Evolutionary conservation across 2,329 filamentous ascomycete genomes (phyloP), one percentile per base, ranked within the genome.

Genomic region (Lanzia echinophila): DNA sequence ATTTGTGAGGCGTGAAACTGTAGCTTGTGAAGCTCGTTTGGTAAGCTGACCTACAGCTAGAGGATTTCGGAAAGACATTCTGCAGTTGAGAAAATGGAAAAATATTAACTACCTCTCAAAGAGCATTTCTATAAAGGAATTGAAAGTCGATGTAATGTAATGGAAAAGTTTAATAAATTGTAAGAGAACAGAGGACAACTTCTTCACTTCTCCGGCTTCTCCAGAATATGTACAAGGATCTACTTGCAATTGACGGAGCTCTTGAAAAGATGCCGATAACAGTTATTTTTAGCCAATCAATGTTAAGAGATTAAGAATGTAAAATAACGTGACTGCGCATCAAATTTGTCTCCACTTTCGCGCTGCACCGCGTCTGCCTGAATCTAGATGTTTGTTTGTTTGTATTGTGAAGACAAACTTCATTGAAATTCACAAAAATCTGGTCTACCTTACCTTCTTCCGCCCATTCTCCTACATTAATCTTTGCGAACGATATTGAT

Each of bases 11-110:
- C 63, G 64, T 15, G 61, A 61, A 28, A 64, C 56, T 15, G 58
- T 59, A 36, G 59, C 56, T 47, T 54, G 58, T 11, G 65, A 65
- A 39, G 60, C 62, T 56, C 65, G 58, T 57, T 61, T 68, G 8
- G 63, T 61, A 53, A 67, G 55, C 56, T 64, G 62, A 31, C 50
- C 46, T 22, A 53, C 50, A 22, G 39, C 58, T 34, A 63, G 66
- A 36, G 70, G 67, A 53, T 58, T 67, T 61, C 72, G 68, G 58
- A 75, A 68, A 58, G 72, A 65, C 73, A 76, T 75, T 32, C 43
- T 62, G 39, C 3, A 20, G 15, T 38, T 5, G n/a, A 22, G 33
- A n/a, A 6, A 20, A 39, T 8, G 8, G n/a, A 10, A 12, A 12
- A 10, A n/a, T 20, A 22, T 20, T 11, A n/a, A 28, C 10, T 38